These are phyloP conservation scores for Gonapodya prolifera DNA, from an alignment of 192 early-diverging fungal species.

Conservation along the genomic window DNA sequence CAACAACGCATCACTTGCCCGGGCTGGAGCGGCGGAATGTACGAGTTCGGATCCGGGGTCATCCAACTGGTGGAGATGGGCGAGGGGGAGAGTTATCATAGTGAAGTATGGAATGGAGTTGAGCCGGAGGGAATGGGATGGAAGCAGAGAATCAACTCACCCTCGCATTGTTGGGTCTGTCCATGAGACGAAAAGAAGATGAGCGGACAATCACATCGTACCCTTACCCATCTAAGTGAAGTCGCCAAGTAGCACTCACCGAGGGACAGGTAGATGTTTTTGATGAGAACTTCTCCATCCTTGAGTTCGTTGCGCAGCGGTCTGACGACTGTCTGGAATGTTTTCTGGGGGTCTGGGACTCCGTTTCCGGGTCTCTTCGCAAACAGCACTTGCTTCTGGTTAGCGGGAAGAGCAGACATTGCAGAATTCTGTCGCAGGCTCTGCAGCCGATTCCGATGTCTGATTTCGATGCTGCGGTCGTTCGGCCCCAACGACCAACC, in stretches of 20 bases:
- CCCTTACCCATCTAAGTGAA: too few species aligned
- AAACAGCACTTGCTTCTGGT: background rate
- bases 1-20: background rate
- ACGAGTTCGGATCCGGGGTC: background rate
- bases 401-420: background rate
- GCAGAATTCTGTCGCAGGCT: too few species aligned
- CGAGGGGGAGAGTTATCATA: background rate
- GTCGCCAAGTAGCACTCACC: too few species aligned
- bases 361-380: background rate
- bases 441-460: too few species aligned
- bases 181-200: too few species aligned
- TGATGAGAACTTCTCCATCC: background rate
- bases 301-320: background rate
- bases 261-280: background rate
- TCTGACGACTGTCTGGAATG: background rate
- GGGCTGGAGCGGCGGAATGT: background rate
- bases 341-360: background rate
- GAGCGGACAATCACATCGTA: too few species aligned
- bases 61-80: background rate
- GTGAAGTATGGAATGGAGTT: background rate
- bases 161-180: background rate
- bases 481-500: too few species aligned
- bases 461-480: too few species aligned
- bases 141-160: too few species aligned
- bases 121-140: background rate